A percentile compares a stretch with the other conserved stretches of the same genome.
These are phyloP conservation scores for Trichomonascus vanleenenianus DNA, from an alignment of 805 yeast genomes.

Conservation along the genomic window DNA sequence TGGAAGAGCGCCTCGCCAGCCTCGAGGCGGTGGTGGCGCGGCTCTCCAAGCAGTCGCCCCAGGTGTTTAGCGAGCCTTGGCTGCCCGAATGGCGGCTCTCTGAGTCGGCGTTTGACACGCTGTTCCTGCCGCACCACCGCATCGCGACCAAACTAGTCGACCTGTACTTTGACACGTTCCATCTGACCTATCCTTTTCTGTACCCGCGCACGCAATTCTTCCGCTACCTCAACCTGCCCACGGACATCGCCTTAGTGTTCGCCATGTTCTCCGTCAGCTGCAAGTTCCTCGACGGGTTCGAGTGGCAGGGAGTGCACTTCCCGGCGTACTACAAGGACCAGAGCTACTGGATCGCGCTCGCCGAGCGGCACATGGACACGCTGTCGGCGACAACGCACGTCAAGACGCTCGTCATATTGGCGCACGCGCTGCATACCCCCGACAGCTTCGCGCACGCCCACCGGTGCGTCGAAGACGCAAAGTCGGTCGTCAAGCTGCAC, in stretches of 20 bases:
- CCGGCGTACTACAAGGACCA: constrained; percentile 5
- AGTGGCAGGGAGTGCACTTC: neutral
- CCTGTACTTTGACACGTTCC: constrained; percentile 1
- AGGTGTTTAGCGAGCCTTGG: no score
- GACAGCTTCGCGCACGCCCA: neutral
- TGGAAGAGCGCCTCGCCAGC: no score
- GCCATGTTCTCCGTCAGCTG: constrained; percentile 7
- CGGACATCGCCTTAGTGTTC: constrained; percentile 4
- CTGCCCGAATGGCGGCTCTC: constrained; percentile 1
- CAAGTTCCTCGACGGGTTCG: constrained; percentile 1
- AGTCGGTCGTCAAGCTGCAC: neutral
- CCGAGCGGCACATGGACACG: neutral
- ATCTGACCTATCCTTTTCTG: constrained; percentile 4
- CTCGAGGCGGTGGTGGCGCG: no score
- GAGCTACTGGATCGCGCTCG: constrained; percentile 1
- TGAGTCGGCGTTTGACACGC: neutral
- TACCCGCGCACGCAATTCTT: constrained; percentile 3
- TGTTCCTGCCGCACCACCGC: constrained; percentile 1
- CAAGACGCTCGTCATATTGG: neutral
- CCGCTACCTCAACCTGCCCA: neutral
- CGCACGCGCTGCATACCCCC: neutral
- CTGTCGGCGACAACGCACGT: neutral
- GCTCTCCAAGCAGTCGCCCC: no score
- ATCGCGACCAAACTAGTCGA: constrained; percentile 2
- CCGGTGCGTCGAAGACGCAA: neutral